A percentile compares a stretch with the other conserved stretches of the same genome.
These are phyloP conservation scores for Cunninghamia lanceolata DNA, from an alignment of 75 land plant species.

Conservation along the genomic window DNA sequence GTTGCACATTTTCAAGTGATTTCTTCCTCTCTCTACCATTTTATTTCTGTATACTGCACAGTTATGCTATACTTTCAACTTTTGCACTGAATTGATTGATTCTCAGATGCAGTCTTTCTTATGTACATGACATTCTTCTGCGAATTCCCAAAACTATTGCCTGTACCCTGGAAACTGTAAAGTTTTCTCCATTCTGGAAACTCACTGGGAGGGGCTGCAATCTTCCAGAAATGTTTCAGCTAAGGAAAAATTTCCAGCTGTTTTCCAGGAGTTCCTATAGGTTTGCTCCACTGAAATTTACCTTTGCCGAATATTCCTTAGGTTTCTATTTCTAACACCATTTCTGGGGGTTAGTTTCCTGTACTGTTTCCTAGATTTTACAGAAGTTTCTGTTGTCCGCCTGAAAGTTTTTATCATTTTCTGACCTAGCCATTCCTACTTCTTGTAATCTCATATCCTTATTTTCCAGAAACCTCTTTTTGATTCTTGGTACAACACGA, in stretches of 20 bases:
- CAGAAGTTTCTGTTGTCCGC: neutral
- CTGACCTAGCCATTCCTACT: neutral
- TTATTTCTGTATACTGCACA: neutral
- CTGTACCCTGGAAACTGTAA: neutral
- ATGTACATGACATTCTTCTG: neutral
- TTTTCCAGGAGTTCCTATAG: neutral
- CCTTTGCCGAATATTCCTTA: neutral
- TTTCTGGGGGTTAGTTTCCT: neutral
- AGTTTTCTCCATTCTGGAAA: neutral
- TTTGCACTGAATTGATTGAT: neutral
- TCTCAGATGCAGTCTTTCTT: neutral
- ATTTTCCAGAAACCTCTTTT: too few species aligned
- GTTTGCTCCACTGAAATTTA: neutral
- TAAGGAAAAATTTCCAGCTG: neutral
- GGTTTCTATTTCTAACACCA: neutral
- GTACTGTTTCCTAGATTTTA: too few species aligned
- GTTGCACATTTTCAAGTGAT: constrained; percentile 43
- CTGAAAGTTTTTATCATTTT: neutral
- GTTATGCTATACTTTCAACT: neutral
- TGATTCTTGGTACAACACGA: neutral
- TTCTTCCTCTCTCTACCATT: neutral
- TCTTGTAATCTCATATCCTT: neutral
- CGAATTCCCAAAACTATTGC: neutral
- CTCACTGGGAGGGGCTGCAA: neutral
- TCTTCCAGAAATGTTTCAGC: neutral